phyloP scores from a whole-genome alignment of 108 stramenopile genomes.

The Stephanodiscus triporus region DNA sequence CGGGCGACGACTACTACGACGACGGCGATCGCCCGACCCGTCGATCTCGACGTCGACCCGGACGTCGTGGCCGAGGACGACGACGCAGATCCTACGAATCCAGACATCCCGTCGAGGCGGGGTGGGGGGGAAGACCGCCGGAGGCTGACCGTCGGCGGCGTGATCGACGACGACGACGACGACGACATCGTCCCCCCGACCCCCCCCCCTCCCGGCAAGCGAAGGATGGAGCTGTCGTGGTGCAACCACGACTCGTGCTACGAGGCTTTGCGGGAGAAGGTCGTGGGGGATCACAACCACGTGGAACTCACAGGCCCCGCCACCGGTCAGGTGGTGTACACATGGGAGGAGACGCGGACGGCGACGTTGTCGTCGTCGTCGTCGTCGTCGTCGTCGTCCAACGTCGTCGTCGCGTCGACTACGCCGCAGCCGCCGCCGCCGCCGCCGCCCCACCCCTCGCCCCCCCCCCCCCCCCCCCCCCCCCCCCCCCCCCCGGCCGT shows the following conservation, averaged over 20 bases:
- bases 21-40: too few relatives aligned
- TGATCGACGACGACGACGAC: not conserved
- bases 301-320: slow-evolving; percentile 78
- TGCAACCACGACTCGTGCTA: slow-evolving; percentile 61
- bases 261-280: slow-evolving; percentile 70
- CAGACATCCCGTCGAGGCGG: too few relatives aligned
- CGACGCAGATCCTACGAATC: too few relatives aligned
- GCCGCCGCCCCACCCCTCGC: slow-evolving; percentile 38
- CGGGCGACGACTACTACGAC: too few relatives aligned
- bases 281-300: slow-evolving; percentile 78
- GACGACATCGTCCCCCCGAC: not conserved
- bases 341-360: slow-evolving; percentile 48
- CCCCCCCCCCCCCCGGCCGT: slow-evolving; percentile 62
- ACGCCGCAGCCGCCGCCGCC: not conserved
- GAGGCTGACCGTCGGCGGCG: too few relatives aligned
- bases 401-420: not conserved
- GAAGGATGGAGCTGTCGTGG: slow-evolving; percentile 76
- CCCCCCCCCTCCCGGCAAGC: slow-evolving; percentile 19
- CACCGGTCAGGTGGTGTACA: slow-evolving; percentile 83
- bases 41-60: too few relatives aligned
- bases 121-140: too few relatives aligned
- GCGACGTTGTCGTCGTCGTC: not conserved
- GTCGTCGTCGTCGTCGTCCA: not conserved
- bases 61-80: too few relatives aligned
- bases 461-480: slow-evolving; percentile 38